These are phyloP conservation scores for Salix exigua DNA, from an alignment of 345 rosid species.

Conservation along the genomic window DNA sequence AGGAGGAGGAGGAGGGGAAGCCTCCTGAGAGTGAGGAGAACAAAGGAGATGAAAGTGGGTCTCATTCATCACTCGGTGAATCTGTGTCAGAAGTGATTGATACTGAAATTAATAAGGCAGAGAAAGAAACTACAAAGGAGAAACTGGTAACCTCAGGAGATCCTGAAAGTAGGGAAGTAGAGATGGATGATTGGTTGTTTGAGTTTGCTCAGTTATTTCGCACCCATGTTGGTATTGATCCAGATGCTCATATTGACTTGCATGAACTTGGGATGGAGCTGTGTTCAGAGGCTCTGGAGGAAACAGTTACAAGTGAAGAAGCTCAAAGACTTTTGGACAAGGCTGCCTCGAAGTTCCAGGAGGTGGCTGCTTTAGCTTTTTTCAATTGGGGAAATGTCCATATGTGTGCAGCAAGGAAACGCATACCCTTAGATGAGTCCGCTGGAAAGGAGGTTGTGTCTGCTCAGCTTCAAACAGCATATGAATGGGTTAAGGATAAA, in stretches of 20 bases:
- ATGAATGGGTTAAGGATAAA: constrained; percentile 87
- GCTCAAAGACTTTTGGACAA: constrained; percentile 85
- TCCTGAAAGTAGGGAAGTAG: constrained; percentile 72
- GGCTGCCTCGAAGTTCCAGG: constrained; percentile 93
- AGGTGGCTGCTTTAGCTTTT: constrained; percentile 93
- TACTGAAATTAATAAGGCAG: constrained; percentile 48
- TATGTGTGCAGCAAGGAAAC: constrained; percentile 97
- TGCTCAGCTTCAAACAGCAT: constrained; percentile 73
- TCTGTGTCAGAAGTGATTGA: constrained; percentile 43
- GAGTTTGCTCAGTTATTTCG: constrained; percentile 97
- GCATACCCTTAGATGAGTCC: constrained; percentile 87
- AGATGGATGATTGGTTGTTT: constrained; percentile 97
- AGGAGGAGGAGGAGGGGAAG: constrained; percentile 59
- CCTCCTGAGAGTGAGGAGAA: constrained; percentile 48
- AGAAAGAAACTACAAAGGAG: constrained; percentile 49
- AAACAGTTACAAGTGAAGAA: constrained; percentile 84
- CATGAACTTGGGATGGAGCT: constrained; percentile 99
- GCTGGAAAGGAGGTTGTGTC: constrained; percentile 63
- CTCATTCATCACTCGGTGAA: constrained; percentile 50
- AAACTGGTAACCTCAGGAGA: constrained; percentile 55
- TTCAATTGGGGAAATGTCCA: constrained; percentile 99
- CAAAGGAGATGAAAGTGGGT: constrained; percentile 53
- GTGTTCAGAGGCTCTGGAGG: constrained; percentile 96
- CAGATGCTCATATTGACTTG: constrained; percentile 90
- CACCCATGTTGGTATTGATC: constrained; percentile 83